A percentile compares a stretch with the other conserved stretches of the same genome.
Evolutionary conservation across 768 basidiomycete genomes (phyloP).

Genomic region (Kwoniella bestiolae): DNA sequence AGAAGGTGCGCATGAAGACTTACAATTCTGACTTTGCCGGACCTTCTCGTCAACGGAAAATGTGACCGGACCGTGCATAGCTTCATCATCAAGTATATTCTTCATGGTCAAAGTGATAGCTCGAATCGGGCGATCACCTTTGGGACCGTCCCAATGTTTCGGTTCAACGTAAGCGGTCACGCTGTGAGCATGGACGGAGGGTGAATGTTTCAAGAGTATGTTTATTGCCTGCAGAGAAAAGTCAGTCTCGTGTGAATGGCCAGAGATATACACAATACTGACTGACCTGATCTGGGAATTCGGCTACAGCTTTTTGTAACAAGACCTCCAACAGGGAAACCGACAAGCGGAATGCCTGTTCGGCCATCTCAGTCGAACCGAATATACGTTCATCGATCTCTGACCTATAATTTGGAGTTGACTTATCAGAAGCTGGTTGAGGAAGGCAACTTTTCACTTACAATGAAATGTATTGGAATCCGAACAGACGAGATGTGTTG

Average conservation of each 20-base stretch:
- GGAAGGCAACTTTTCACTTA: conserved; percentile 17
- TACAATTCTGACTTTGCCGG: conserved; percentile 49
- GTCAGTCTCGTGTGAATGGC: neutral
- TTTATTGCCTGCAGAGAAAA: conserved; percentile 5
- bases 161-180: conserved; percentile 75
- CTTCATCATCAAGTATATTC: conserved; percentile 61
- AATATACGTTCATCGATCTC: conserved; percentile 87
- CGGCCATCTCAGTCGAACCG: conserved; percentile 68
- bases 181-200: conserved; percentile 71
- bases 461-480: conserved; percentile 89
- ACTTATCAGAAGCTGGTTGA: neutral
- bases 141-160: conserved; percentile 35
- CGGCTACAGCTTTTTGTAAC: conserved; percentile 64
- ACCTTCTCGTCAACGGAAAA: conserved; percentile 49
- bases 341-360: conserved; percentile 75
- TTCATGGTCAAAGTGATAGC: conserved; percentile 62
- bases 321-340: conserved; percentile 72
- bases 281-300: conserved; percentile 72
- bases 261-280: conserved; percentile 2
- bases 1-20: conserved; percentile 25
- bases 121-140: conserved; percentile 27
- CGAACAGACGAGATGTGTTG: conserved; percentile 83
- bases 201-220: conserved; percentile 64
- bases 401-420: conserved; percentile 46
- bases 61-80: conserved; percentile 58